phyloP scores from a whole-genome alignment of 352 stramenopile genomes.

The Thalassiosira mediterranea region DNA sequence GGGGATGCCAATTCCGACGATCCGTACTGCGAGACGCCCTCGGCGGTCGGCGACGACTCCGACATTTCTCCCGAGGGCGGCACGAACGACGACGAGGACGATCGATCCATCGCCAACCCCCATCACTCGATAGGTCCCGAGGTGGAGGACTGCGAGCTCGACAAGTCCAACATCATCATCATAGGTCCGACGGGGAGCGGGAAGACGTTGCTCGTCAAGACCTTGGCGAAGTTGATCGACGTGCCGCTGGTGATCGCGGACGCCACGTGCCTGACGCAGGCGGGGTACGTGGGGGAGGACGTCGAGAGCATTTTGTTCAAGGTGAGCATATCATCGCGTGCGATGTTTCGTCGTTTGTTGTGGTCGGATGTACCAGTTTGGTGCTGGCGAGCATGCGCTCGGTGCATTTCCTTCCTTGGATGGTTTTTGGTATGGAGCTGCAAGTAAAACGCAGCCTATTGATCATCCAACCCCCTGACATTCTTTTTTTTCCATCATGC shows the following conservation, averaged over 20 bases:
- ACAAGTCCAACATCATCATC: constrained; percentile 98
- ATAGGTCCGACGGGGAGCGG: constrained; percentile 94
- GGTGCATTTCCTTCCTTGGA: too few species aligned
- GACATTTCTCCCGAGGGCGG: constrained; percentile 31
- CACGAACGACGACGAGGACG: constrained; percentile 24
- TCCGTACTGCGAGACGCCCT: constrained; percentile 17
- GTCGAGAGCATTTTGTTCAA: constrained; percentile 98
- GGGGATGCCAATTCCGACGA: background rate
- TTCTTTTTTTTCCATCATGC: too few species aligned
- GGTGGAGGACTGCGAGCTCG: constrained; percentile 91
- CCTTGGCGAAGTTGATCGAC: constrained; percentile 93
- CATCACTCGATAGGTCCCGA: constrained; percentile 60
- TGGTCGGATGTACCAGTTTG: too few species aligned
- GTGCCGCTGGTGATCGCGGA: constrained; percentile 97
- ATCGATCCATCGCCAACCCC: constrained; percentile 45
- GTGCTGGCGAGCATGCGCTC: too few species aligned
- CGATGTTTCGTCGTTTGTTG: too few species aligned
- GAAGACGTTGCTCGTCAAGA: constrained; percentile 97
- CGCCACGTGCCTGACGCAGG: constrained; percentile 96
- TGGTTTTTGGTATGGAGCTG: too few species aligned
- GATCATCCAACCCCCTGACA: too few species aligned
- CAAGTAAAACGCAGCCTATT: too few species aligned
- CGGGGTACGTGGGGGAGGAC: constrained; percentile 98
- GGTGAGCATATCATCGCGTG: constrained; percentile 27
- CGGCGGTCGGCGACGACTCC: background rate